phyloP scores from a whole-genome alignment of 176 grass and related monocot genomes.

The Miscanthus lutarioriparius region DNA sequence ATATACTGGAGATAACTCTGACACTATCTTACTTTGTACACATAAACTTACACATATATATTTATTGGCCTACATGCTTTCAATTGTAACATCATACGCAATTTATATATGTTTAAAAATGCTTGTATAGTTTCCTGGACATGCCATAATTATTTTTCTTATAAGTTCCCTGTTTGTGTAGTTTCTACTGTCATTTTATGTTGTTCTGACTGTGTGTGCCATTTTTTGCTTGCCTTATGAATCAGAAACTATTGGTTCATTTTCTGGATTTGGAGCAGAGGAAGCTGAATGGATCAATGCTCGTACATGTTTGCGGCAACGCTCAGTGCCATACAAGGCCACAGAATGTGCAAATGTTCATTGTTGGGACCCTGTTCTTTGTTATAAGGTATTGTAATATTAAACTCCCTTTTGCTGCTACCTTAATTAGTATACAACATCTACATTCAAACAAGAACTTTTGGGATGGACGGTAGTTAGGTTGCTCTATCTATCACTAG shows the following conservation, averaged over 20 bases:
- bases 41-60: neutral
- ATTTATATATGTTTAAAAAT: neutral
- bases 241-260: neutral
- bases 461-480: too few species aligned
- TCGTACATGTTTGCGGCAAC: neutral
- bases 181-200: neutral
- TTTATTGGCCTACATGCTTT: neutral
- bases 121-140: neutral
- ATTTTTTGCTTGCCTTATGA: neutral
- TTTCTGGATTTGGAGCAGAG: neutral
- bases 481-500: too few species aligned
- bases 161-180: too few species aligned
- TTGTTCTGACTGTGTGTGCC: neutral
- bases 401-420: too few species aligned
- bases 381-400: slow-evolving; percentile 4
- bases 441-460: too few species aligned
- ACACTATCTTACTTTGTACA: neutral
- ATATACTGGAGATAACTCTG: neutral
- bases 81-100: neutral
- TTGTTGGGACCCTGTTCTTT: neutral
- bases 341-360: neutral
- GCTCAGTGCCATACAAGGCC: neutral
- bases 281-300: neutral
- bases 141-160: neutral
- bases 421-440: too few species aligned